Percentiles rank a stretch among this genome's conserved stretches.
Conservation (phyloP, 495 filamentous ascomycete species). For the Hamigera avellanea region DNA sequence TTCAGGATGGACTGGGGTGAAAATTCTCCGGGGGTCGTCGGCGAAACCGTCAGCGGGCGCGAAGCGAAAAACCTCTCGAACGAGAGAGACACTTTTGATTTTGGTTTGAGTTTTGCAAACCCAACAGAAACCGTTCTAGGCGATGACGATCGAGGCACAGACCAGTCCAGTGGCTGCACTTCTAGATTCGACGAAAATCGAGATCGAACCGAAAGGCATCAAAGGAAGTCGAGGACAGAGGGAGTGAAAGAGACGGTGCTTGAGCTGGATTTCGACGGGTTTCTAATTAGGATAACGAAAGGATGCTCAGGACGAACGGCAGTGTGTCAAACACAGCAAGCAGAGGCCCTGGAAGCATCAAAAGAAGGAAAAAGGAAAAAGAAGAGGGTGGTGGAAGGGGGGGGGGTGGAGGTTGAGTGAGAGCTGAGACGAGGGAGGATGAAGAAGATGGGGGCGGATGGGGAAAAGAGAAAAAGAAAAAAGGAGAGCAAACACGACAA, state of each 20-base stretch:
- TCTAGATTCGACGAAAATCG: constrained; percentile 11
- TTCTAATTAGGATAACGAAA: constrained; percentile 19
- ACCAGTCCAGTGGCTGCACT: constrained; percentile 43
- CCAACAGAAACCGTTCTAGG: constrained; percentile 5
- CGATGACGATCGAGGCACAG: constrained; percentile 24
- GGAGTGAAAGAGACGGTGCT: too few species aligned
- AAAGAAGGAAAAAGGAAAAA: constrained; percentile 12
- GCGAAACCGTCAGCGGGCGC: too few species aligned
- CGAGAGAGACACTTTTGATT: background rate
- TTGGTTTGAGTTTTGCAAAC: constrained; percentile 1
- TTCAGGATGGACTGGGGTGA: constrained; percentile 10
- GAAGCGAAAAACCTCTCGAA: too few species aligned
- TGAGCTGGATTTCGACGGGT: background rate
- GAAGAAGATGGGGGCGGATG: constrained; percentile 1
- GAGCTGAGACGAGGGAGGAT: constrained; percentile 9
- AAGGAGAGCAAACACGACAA: too few species aligned
- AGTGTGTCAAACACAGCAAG: constrained; percentile 42
- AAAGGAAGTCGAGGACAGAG: constrained; percentile 2
- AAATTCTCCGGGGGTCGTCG: constrained; percentile 1
- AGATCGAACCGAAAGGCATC: constrained; percentile 18
- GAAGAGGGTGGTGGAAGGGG: constrained; percentile 7
- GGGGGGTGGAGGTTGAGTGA: constrained; percentile 7
- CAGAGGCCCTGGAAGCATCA: constrained; percentile 18
- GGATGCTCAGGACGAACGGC: constrained; percentile 25
- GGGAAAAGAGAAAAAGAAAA: constrained; percentile 1